phyloP scores from a whole-genome alignment of 1,284 basidiomycete species.

The Neonothopanus nambi region DNA sequence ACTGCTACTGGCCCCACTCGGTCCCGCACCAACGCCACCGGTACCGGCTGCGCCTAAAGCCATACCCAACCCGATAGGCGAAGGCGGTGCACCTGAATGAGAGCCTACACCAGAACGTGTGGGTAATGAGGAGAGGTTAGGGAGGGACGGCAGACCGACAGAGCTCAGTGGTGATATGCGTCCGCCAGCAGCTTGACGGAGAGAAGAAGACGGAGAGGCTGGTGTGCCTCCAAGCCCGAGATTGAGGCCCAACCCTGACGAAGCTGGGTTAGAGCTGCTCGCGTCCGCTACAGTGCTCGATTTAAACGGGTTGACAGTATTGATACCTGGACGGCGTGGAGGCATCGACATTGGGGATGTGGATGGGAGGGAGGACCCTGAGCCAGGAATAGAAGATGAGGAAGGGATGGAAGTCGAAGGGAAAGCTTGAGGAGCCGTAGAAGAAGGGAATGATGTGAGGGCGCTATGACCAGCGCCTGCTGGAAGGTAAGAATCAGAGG shows the following conservation, averaged over 20 bases:
- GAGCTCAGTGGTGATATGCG: constrained; percentile 5
- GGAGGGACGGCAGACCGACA: constrained; percentile 2
- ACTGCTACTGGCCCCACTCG: background rate
- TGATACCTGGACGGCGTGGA: constrained; percentile 47
- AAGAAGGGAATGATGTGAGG: background rate
- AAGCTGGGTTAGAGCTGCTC: constrained; percentile 19
- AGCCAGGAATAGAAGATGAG: constrained; percentile 8
- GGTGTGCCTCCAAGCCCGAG: background rate
- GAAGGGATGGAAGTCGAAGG: constrained; percentile 31
- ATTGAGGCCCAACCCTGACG: background rate
- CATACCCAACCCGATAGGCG: background rate
- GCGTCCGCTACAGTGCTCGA: constrained; percentile 63
- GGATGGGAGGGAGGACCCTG: constrained; percentile 19
- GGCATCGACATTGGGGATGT: constrained; percentile 47
- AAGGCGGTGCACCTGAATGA: background rate
- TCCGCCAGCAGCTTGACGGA: background rate
- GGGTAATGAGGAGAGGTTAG: constrained; percentile 3
- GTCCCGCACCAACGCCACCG: background rate
- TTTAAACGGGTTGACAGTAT: constrained; percentile 66
- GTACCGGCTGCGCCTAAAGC: background rate
- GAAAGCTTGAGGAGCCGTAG: constrained; percentile 14
- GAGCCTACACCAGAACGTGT: background rate
- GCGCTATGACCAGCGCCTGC: background rate
- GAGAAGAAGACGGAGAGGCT: constrained; percentile 3
- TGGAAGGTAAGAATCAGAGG: constrained; percentile 14